Base-by-base conservation (phyloP, 1,284 basidiomycete species). In the Neolentinus lepideus region DNA sequence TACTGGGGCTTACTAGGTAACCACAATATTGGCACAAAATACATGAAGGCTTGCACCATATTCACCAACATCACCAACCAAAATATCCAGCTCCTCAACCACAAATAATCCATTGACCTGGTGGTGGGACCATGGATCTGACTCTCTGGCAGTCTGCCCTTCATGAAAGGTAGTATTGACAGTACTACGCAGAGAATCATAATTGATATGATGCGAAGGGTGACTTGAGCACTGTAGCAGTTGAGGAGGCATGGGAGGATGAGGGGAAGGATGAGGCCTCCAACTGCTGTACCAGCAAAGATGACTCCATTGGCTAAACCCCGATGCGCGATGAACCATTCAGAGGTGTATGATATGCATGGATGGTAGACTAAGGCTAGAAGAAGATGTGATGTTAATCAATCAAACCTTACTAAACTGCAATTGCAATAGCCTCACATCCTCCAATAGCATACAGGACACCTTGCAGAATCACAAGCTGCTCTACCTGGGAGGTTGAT, bases 21-120 rank as follows among this genome's bases (percentile, higher is more conserved):
- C 68, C 71, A 69, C 48, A 70, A 45, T 25, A 71, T 57, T 25
- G 73, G 72, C 10, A 74, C 60, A 57, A 70, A 67, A 54, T 68
- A 67, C 3, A 61, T 67, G 52, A 71, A 67, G 2, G 64, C 67
- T 51, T 72, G 70, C 1, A 72, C n/a, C 1, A 68, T 69, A 57
- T 73, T 73, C 10, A 66, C 66, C 14, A 60, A 51, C 10, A 73
- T 31, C 36, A 69, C 58, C 19, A 71, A 36, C 68, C 66, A 69
- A 52, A 72, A 68, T 0, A 60, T 38, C 19, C 45, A 26, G 31
- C 64, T 64, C 52, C 53, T 63, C 38, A 64, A 6, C 57, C 54
- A 21, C 6, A 21, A 24, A 8, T 16, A 16, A 6, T 25, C 47
- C 24, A 26, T 29, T n/a, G 27, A 14, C 3, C 47, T 8, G 24